phyloP scores from a whole-genome alignment of 257 asterid genomes.

The Ilex asprella region DNA sequence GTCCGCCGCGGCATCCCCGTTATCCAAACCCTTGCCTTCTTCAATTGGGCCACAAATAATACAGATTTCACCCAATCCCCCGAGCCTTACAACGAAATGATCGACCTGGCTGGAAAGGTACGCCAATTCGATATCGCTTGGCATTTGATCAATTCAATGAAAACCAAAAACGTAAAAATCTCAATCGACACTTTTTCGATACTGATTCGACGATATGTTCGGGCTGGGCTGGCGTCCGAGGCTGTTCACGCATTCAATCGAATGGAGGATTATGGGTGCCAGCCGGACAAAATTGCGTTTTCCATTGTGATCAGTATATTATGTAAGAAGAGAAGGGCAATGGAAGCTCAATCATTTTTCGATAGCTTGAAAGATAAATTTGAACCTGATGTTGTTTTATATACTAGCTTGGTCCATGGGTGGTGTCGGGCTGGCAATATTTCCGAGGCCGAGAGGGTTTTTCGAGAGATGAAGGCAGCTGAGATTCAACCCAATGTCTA shows the following conservation, averaged over 20 bases:
- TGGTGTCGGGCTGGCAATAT: conserved; percentile 81
- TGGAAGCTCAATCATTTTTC: conserved; percentile 75
- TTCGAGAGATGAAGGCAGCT: conserved; percentile 60
- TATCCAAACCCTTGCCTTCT: conserved; percentile 69
- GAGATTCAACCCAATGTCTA: conserved; percentile 65
- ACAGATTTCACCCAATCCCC: neutral
- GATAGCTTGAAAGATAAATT: conserved; percentile 67
- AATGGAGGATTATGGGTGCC: conserved; percentile 79
- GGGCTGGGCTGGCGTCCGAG: conserved; percentile 74
- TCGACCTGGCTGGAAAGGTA: conserved; percentile 74
- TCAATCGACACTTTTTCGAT: conserved; percentile 53
- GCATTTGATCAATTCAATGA: conserved; percentile 62
- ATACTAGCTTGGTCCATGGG: conserved; percentile 76
- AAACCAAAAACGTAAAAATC: conserved; percentile 29
- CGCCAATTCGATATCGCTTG: conserved; percentile 77
- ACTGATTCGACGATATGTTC: conserved; percentile 67
- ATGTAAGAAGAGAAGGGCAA: conserved; percentile 63
- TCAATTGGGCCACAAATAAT: conserved; percentile 57
- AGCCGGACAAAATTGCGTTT: conserved; percentile 57
- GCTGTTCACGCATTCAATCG: conserved; percentile 73
- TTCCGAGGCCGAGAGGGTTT: conserved; percentile 68
- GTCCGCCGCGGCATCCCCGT: conserved; percentile 85
- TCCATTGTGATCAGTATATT: conserved; percentile 54
- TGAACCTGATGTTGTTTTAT: conserved; percentile 70
- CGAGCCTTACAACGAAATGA: conserved; percentile 53